Conservation (phyloP, 306 rosid genomes). For the Aeschynomene evenia region DNA sequence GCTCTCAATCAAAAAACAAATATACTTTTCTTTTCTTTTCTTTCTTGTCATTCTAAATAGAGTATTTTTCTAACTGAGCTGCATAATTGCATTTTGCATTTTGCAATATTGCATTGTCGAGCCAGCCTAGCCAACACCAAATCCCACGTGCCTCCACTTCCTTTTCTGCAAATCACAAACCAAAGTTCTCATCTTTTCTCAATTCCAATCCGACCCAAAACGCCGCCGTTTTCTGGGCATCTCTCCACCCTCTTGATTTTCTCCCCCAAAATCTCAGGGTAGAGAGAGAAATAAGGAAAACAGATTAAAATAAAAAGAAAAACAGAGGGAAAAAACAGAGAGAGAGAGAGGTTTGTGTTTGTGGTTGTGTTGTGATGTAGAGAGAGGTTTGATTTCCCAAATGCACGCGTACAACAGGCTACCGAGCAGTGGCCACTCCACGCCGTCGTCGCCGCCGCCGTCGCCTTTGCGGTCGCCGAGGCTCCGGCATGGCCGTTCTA, state of each 20-base stretch:
- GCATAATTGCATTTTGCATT: constrained; percentile 19
- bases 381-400: constrained; percentile 43
- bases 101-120: background rate
- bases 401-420: constrained; percentile 92
- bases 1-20: constrained; percentile 34
- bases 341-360: background rate
- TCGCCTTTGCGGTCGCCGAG: constrained; percentile 92
- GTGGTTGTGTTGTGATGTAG: constrained; percentile 33
- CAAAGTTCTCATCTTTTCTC: constrained; percentile 8
- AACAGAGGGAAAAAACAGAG: too few relatives aligned
- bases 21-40: constrained; percentile 2
- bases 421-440: constrained; percentile 88
- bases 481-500: constrained; percentile 63
- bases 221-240: constrained; percentile 34
- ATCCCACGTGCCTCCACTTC: constrained; percentile 39
- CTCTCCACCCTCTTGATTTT: constrained; percentile 20
- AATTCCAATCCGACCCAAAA: constrained; percentile 12
- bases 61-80: background rate
- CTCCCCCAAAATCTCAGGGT: background rate
- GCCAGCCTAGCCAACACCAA: background rate
- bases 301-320: too few relatives aligned
- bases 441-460: constrained; percentile 89
- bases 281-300: constrained; percentile 13
- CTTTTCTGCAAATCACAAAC: background rate
- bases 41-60: too few relatives aligned